Base-by-base conservation (phyloP, 176 grass and related monocot species). In the Carex pumila region DNA sequence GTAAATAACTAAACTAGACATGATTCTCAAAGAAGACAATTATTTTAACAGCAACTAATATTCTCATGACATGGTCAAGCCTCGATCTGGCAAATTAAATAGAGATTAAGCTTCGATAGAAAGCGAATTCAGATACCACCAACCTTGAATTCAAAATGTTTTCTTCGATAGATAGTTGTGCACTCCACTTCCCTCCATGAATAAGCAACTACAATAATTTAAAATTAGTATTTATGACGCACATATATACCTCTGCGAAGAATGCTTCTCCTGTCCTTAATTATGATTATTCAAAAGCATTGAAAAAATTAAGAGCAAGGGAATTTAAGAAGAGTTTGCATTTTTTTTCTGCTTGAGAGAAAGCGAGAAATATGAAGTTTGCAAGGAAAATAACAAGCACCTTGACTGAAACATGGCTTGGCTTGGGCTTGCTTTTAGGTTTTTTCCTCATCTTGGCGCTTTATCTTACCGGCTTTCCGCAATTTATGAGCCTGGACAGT, bases 341-440 rank as follows among this genome's bases (percentile, higher is more conserved):
- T 79, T 57, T 10, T 54, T 19, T 79, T 57, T 25, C 25, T 57
- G 14, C 22, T 60, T 62, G 58, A 62, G 37, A 62, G n/a, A n/a
- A 12, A 60, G 29, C 9, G 7, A 82, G 58, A 63, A 30, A 65
- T 11, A 85, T 85, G 83, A 85, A 85, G 67, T 39, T 61, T 6
- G 10, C 32, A 21, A 76, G 37, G 25, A 85, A 85, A 55, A 61
- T 85, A 75, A 73, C 83, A 66, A 52, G 30, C 45, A 53, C 65
- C 49, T 75, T 85, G 29, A 73, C 70, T 10, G 83, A 74, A 75
- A 59, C 68, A 71, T 85, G 83, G 83, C 50, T 63, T 43, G 83
- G 83, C 2, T 39, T 74, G 25, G 83, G 83, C 17, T 76, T 85
- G 11, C 65, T 85, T 61, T 53, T 85, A 14, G 83, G 83, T 7